These are phyloP conservation scores for Aureobasidium mangrovei DNA, from an alignment of 2,329 filamentous ascomycete species.

Conservation along the genomic window DNA sequence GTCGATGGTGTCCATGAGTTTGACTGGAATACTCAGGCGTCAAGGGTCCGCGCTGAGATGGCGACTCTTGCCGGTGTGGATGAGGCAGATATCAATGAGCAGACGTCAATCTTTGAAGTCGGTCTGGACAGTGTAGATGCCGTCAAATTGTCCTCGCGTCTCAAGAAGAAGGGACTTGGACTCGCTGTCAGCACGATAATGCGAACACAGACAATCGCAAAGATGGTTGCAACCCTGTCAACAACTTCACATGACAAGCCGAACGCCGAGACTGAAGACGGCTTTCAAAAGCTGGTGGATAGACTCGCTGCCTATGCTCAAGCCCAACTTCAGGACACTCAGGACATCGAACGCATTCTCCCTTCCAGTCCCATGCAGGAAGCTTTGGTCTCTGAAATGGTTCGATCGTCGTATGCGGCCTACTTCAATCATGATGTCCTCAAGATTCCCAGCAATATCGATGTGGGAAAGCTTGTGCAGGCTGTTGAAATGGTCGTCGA, in stretches of 20 bases:
- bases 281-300: not conserved
- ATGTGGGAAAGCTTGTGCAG: constrained; percentile 47
- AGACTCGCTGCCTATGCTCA: constrained; percentile 13
- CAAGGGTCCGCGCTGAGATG: constrained; percentile 52
- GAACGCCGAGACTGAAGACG: not conserved
- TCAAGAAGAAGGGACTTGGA: constrained; percentile 52
- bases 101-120: constrained; percentile 65
- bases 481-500: constrained; percentile 56
- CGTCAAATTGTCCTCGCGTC: constrained; percentile 69
- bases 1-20: constrained; percentile 35
- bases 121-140: constrained; percentile 88
- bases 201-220: constrained; percentile 57
- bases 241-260: constrained; percentile 13
- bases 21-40: constrained; percentile 50
- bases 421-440: constrained; percentile 85
- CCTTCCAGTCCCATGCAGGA: constrained; percentile 81
- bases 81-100: constrained; percentile 43
- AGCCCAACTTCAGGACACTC: constrained; percentile 17
- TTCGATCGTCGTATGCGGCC: constrained; percentile 59
- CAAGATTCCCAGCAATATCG: constrained; percentile 45
- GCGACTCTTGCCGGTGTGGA: constrained; percentile 51
- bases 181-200: constrained; percentile 71
- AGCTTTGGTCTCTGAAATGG: constrained; percentile 74
- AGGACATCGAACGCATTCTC: constrained; percentile 48
- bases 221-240: constrained; percentile 39